These are phyloP conservation scores for Sugiyamaella valdiviana DNA, from an alignment of 805 yeast species.

Conservation along the genomic window DNA sequence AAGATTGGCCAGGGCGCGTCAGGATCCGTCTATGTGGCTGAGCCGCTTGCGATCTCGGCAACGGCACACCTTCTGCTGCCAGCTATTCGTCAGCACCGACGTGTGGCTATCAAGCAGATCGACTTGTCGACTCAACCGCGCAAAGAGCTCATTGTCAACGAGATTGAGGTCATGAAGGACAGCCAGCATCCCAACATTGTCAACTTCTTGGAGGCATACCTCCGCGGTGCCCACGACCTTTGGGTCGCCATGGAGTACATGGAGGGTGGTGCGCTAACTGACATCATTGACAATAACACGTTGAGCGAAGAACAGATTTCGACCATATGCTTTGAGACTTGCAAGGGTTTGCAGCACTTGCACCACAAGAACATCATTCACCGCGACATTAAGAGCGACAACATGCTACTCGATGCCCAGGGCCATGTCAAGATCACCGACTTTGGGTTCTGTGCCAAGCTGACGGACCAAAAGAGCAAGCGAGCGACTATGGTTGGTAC, in stretches of 20 bases:
- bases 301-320: slow-evolving; percentile 95
- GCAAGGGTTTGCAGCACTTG: slow-evolving; percentile 76
- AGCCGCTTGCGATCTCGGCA: slow-evolving; percentile 35
- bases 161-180: slow-evolving; percentile 92
- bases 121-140: slow-evolving; percentile 90
- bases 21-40: slow-evolving; percentile 93
- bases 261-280: slow-evolving; percentile 98
- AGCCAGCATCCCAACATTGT: slow-evolving; percentile 87
- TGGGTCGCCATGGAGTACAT: slow-evolving; percentile 99
- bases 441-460: slow-evolving; percentile 94
- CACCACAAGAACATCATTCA: slow-evolving; percentile 92
- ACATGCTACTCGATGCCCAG: slow-evolving; percentile 69
- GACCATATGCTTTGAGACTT: slow-evolving; percentile 87
- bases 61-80: slow-evolving; percentile 1
- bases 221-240: slow-evolving; percentile 51
- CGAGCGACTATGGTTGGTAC: slow-evolving; percentile 99
- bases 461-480: slow-evolving; percentile 71
- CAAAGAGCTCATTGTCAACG: slow-evolving; percentile 90
- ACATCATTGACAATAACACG: slow-evolving; percentile 82
- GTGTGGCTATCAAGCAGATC: slow-evolving; percentile 96
- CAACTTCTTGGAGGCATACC: slow-evolving; percentile 82
- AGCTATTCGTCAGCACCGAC: slow-evolving; percentile 27
- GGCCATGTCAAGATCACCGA: slow-evolving; percentile 95
- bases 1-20: slow-evolving; percentile 98
- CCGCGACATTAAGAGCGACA: slow-evolving; percentile 93